Base-by-base conservation (phyloP, 2,329 filamentous ascomycete genomes). In the Sclerotinia glacialis region DNA sequence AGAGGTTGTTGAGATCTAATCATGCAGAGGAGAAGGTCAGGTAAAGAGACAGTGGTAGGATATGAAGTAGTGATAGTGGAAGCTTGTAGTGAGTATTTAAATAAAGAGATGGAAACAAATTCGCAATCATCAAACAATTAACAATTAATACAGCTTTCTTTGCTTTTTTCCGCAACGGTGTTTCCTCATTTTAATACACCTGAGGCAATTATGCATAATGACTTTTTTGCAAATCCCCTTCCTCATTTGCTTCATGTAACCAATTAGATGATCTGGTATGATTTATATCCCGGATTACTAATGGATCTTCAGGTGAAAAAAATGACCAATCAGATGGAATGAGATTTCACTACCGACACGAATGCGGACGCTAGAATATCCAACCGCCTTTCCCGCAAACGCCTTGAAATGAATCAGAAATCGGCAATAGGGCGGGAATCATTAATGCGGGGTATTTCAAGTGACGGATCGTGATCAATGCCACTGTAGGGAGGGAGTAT, bases 1-100 rank as follows among this genome's bases (percentile, higher is more conserved):
- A 56, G 46, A 68, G 65, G 64, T 53, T 65, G 28, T 65, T 61
- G 64, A 53, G 64, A 65, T 52, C 44, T 26, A 59, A 31, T 31
- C 12, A 55, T 5, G 28, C 26, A 18, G 46, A 12, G 26, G 14
- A 6, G 21, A 53, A 53, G 16, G 18, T 26, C 26, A 11, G 14
- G 40, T 12, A 12, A 5, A 5, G 5, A 9, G 28, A 46, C 6
- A 6, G 26, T 44, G 28, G 31, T n/a, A 16, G 53, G 28, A n/a
- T n/a, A 16, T 44, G 28, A n/a, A 34, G 18, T 31, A 31, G 23
- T 49, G 63, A 21, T 42, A 44, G 42, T 8, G 26, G 6, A 59
- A 16, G 12, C n/a, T 53, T 53, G 18, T 28, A n/a, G 34, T 42
- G 14, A 9, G 56, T 2, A 26, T 28, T 47, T 34, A 28, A 34